These are phyloP conservation scores for Hordeum pubiflorum DNA, from an alignment of 202 grass and related monocot species.

Conservation along the genomic window DNA sequence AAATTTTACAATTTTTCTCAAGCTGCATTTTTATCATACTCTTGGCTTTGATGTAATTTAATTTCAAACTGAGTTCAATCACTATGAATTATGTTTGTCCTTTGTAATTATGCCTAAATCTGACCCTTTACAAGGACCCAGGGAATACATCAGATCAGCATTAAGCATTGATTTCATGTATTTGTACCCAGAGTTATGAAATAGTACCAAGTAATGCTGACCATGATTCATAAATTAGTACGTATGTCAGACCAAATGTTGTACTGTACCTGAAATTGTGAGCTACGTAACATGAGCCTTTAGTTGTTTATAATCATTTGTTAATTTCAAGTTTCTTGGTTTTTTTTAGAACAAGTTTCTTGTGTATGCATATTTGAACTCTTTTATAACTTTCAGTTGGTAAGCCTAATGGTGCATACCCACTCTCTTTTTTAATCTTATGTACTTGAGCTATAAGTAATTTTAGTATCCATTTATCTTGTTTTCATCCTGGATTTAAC, in stretches of 20 bases:
- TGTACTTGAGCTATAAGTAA: not conserved
- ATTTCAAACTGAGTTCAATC: not conserved
- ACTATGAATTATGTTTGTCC: not conserved
- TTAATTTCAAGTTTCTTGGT: constrained; percentile 3
- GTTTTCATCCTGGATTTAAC: constrained; percentile 15
- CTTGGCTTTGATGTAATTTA: constrained; percentile 15
- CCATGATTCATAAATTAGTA: not conserved
- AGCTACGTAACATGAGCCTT: not conserved
- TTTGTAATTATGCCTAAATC: constrained; percentile 1
- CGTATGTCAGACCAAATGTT: not conserved
- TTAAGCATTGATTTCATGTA: not conserved
- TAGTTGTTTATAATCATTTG: not conserved
- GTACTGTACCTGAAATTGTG: not conserved
- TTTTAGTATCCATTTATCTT: constrained; percentile 12
- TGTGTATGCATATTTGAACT: not conserved
- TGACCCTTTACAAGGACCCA: not conserved
- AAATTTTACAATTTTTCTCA: not conserved
- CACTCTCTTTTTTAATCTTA: not conserved
- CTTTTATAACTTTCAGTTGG: constrained; percentile 1
- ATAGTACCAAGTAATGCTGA: not conserved
- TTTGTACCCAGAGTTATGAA: constrained; percentile 5
- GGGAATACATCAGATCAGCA: not conserved
- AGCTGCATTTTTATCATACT: not conserved
- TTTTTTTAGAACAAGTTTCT: not conserved
- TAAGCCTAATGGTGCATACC: constrained; percentile 6